These are phyloP conservation scores for Penicillium janthinellum DNA, from an alignment of 2,329 filamentous ascomycete genomes.

Conservation along the genomic window DNA sequence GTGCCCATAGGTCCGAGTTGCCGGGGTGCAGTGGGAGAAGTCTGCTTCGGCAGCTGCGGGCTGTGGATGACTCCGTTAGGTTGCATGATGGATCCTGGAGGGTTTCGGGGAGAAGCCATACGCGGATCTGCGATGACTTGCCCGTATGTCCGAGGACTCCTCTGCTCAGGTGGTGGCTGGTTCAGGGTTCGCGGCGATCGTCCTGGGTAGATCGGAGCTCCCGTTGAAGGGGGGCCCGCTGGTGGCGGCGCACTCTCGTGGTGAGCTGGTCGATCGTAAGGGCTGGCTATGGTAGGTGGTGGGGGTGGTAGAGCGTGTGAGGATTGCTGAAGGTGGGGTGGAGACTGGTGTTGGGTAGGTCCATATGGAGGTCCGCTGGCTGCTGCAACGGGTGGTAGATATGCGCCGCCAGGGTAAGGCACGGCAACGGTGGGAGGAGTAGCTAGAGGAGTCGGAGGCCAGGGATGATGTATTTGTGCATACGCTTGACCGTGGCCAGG, in stretches of 20 bases:
- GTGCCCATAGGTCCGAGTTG: constrained; percentile 20
- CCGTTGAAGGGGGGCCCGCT: constrained; percentile 21
- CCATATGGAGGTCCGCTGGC: constrained; percentile 37
- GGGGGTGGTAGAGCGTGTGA: constrained; percentile 29
- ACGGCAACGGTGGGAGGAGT: constrained; percentile 45
- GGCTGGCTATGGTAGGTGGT: constrained; percentile 29
- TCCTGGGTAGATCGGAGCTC: constrained; percentile 26
- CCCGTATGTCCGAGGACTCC: constrained; percentile 35
- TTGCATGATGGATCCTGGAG: constrained; percentile 27
- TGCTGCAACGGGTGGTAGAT: constrained; percentile 39
- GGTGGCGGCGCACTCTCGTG: constrained; percentile 34
- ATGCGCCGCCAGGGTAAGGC: constrained; percentile 36
- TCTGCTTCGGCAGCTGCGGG: constrained; percentile 32
- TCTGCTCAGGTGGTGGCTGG: constrained; percentile 30
- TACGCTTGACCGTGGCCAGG: constrained; percentile 46
- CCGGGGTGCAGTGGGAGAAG: constrained; percentile 21
- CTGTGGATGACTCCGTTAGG: constrained; percentile 29
- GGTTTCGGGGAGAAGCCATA: constrained; percentile 38
- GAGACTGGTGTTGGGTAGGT: constrained; percentile 31
- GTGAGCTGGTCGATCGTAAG: constrained; percentile 40
- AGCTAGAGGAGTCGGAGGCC: constrained; percentile 48
- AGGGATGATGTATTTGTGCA: constrained; percentile 26
- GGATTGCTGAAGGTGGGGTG: constrained; percentile 28
- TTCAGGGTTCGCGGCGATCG: constrained; percentile 33
- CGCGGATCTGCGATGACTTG: constrained; percentile 35